A percentile compares a stretch with the other conserved stretches of the same genome.
These are phyloP conservation scores for Bolboschoenus planiculmis DNA, from an alignment of 176 grass and related monocot genomes.

Conservation along the genomic window DNA sequence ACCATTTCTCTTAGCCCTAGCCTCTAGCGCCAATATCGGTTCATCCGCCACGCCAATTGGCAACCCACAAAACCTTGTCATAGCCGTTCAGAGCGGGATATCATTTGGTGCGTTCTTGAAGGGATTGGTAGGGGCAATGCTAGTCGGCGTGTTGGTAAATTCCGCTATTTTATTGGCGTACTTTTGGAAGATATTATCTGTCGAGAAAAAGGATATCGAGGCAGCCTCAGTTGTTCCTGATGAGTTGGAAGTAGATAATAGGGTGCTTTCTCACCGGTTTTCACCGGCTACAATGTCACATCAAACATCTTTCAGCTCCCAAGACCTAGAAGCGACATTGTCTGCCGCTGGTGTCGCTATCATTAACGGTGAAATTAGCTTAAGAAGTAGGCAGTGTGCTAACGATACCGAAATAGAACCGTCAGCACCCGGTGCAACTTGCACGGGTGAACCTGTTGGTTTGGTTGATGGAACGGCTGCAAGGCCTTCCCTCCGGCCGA, in stretches of 20 bases:
- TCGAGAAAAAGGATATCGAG: slow-evolving; percentile 43
- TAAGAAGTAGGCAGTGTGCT: slow-evolving; percentile 40
- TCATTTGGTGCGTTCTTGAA: slow-evolving; percentile 27
- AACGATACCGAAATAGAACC: slow-evolving; percentile 45
- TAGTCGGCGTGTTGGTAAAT: slow-evolving; percentile 23
- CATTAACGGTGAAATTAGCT: slow-evolving; percentile 23
- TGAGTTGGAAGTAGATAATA: slow-evolving; percentile 34
- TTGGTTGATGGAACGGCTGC: slow-evolving; percentile 32
- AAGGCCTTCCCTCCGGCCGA: slow-evolving; percentile 36
- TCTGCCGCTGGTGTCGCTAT: slow-evolving; percentile 23
- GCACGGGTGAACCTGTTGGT: slow-evolving; percentile 26
- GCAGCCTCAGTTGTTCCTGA: slow-evolving; percentile 20
- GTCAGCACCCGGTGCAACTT: slow-evolving; percentile 38
- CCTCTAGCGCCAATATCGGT: slow-evolving; percentile 41
- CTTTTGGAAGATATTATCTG: slow-evolving; percentile 55
- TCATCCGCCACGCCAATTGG: slow-evolving; percentile 37
- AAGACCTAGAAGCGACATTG: slow-evolving; percentile 45
- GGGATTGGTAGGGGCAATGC: slow-evolving; percentile 27
- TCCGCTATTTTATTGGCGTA: slow-evolving; percentile 58
- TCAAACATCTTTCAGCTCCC: slow-evolving; percentile 40
- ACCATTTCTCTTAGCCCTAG: slow-evolving; percentile 36
- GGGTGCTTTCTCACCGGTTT: slow-evolving; percentile 68
- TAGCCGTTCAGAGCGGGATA: slow-evolving; percentile 27
- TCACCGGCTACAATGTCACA: slow-evolving; percentile 89
- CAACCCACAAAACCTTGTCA: slow-evolving; percentile 43